Evolutionary conservation across 1,139 yeast species (phyloP).

Genomic region (Sugiyamaella japonica): DNA sequence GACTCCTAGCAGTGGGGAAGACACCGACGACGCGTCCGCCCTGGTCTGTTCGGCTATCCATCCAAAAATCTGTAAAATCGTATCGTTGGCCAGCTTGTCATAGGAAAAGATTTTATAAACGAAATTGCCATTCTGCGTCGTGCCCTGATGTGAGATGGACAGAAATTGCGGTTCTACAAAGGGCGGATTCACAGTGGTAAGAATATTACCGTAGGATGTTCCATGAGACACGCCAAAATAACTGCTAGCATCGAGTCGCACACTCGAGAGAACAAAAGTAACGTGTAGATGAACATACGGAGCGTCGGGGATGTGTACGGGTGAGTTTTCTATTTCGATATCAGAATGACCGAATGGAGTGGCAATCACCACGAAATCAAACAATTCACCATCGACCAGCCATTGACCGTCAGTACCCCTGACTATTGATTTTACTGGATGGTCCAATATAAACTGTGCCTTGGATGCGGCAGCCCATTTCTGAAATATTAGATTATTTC

Average conservation of each 20-base stretch:
- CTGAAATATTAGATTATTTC: conserved; percentile 46
- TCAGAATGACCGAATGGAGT: conserved; percentile 42
- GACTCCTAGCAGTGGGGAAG: conserved; percentile 13
- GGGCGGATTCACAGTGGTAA: conserved; percentile 31
- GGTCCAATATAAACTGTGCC: conserved; percentile 37
- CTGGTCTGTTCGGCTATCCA: background rate
- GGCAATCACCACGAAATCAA: conserved; percentile 48
- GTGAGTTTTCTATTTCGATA: conserved; percentile 23
- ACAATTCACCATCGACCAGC: conserved; percentile 31
- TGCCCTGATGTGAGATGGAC: conserved; percentile 35
- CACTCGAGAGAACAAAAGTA: conserved; percentile 34
- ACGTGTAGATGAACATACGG: conserved; percentile 39
- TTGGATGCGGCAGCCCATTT: conserved; percentile 40
- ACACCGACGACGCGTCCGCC: background rate
- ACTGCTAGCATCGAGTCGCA: conserved; percentile 21
- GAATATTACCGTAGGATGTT: conserved; percentile 30
- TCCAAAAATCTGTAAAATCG: conserved; percentile 23
- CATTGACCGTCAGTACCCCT: conserved; percentile 23
- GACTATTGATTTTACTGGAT: conserved; percentile 34
- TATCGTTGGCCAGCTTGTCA: conserved; percentile 27
- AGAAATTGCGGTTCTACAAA: conserved; percentile 17
- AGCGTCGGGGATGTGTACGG: conserved; percentile 26
- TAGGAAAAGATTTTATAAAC: conserved; percentile 47
- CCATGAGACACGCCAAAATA: conserved; percentile 25
- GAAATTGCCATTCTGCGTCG: conserved; percentile 33